Conservation (phyloP, 257 asterid species). For the Rehmannia glutinosa region DNA sequence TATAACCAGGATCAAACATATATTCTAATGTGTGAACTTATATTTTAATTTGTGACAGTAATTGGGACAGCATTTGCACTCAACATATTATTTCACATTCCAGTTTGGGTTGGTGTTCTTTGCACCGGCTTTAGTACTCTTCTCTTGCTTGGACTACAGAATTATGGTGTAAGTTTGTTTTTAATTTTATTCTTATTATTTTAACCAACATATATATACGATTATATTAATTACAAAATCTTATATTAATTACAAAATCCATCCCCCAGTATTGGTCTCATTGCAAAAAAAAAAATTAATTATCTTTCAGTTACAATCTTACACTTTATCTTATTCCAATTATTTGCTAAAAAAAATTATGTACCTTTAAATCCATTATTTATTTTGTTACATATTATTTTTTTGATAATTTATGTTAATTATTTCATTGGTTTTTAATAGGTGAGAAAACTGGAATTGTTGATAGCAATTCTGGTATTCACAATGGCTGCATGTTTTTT, state of each 20-base stretch:
- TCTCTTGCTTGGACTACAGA: constrained; percentile 63
- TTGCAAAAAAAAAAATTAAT: too few species aligned
- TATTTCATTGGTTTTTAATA: not conserved
- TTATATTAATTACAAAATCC: too few species aligned
- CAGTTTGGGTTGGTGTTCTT: constrained; percentile 89
- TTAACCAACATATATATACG: not conserved
- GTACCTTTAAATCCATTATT: too few species aligned
- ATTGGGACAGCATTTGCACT: constrained; percentile 96
- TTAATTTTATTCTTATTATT: not conserved
- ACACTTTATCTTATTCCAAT: too few species aligned
- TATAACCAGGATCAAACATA: too few species aligned
- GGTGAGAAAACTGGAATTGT: constrained; percentile 80
- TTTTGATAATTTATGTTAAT: too few species aligned
- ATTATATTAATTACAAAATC: too few species aligned
- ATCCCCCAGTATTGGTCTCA: too few species aligned
- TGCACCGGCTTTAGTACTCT: constrained; percentile 86
- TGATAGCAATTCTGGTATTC: constrained; percentile 71
- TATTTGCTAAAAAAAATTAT: too few species aligned
- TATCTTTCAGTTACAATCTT: too few species aligned
- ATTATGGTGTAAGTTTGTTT: constrained; percentile 74
- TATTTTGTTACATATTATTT: too few species aligned
- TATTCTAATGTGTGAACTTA: not conserved
- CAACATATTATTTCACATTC: constrained; percentile 69
- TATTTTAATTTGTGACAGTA: constrained; percentile 34
- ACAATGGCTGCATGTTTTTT: constrained; percentile 89